Evolutionary conservation across 2,329 filamentous ascomycete genomes (phyloP), one percentile per base, ranked within the genome.

Genomic region (Nigrograna mackinnonii): DNA sequence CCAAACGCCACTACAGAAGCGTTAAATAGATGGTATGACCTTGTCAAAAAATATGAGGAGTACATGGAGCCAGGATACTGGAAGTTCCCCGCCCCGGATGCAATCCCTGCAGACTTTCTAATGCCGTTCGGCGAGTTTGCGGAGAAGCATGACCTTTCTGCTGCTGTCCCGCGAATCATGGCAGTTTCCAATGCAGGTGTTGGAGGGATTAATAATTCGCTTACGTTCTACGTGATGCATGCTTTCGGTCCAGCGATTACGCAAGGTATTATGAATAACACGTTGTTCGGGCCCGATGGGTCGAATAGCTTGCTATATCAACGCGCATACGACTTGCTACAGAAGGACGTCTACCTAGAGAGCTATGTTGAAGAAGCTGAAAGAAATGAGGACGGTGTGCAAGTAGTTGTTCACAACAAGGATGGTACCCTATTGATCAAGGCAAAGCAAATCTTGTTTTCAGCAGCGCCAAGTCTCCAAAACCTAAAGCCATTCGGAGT

Each of bases 81-180:
- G 55, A 36, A 50, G n/a, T 60, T 59, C 24, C 56, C 54, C 2
- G 13, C 19, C 2, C 70, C 75, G 0, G 50, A 62, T 12, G 64
- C 67, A 5, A 68, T 78, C 0, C 75, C 75, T 0, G 61, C 67
- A 17, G 76, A 78, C 33, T 62, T 81, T 2, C 61, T 78, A 9
- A 55, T 77, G 4, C 69, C 75, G 1, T 79, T 76, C 43, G 68
- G 71, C 14, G 67, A 78, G 2, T 80, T 79, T 45, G 64, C 75
- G 6, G 57, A 66, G 26, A 77, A 76, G 53, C 69, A 79, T 6
- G 28, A 41, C 6, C 37, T 60, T 6, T 47, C 53, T 35, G 49
- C 46, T 11, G 50, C 52, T 1, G 41, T 54, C 3, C 54, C 55
- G 11, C 43, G 49, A 1, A 58, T 57, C 21, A 38, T 49, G 12